Evolutionary conservation across 306 rosid species (phyloP).

Genomic region (Malus asiatica): DNA sequence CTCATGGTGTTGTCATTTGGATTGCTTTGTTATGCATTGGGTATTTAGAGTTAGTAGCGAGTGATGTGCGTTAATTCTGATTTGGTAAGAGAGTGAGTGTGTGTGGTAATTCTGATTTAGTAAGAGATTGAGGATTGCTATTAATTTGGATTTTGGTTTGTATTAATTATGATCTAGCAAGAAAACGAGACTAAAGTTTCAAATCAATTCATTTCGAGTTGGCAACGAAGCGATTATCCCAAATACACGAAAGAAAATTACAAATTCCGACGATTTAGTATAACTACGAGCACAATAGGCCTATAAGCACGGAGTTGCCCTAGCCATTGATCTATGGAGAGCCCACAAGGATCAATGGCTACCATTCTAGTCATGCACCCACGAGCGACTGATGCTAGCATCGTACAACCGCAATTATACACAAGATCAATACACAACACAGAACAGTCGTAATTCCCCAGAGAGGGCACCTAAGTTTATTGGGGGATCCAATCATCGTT

Average conservation of each 20-base stretch:
- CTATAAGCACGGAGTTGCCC: background rate
- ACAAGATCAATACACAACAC: background rate
- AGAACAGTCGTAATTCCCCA: background rate
- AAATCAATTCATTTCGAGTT: background rate
- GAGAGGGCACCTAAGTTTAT: background rate
- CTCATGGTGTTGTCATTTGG: background rate
- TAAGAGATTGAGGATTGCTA: background rate
- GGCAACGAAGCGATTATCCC: background rate
- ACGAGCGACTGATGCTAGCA: background rate
- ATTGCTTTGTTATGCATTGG: slow-evolving; percentile 7
- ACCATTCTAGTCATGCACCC: background rate
- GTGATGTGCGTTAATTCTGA: background rate
- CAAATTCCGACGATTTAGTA: background rate
- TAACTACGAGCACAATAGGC: background rate
- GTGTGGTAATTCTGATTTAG: background rate
- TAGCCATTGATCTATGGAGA: background rate
- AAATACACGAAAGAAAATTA: too few species aligned
- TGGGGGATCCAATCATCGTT: slow-evolving; percentile 16
- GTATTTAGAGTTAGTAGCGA: background rate
- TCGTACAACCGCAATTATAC: background rate
- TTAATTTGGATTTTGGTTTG: background rate
- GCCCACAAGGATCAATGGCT: background rate
- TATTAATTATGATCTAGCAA: background rate
- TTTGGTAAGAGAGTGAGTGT: background rate
- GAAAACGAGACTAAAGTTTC: background rate